Evolutionary conservation across 306 rosid genomes (phyloP), one percentile per base, ranked within the genome.

Genomic region (Cucurbita argyrosperma): DNA sequence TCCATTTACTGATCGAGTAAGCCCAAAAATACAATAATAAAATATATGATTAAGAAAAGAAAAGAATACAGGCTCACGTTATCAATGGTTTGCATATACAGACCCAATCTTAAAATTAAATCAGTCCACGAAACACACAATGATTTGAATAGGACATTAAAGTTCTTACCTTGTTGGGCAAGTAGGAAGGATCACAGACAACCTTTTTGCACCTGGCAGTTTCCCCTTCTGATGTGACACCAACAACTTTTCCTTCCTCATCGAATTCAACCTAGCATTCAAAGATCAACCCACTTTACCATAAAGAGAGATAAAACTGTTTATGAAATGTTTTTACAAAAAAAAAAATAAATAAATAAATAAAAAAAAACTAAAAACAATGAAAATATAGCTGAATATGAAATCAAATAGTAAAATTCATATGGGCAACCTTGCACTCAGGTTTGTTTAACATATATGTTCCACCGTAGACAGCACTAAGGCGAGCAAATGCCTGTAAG

Each of bases 161-260:
- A 8, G 18, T 19, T 49, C 10, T 77, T 87, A 89, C 98, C 97
- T 94, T 94, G 86, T 76, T 72, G 7, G 90, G 87, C 86, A 94
- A 86, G 86, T 94, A 94, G 43, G 98, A 94, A 53, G 98, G 98
- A 82, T 94, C 98, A 53, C 98, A 89, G 26, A 94, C 98, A 84
- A 94, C 88, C 83, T 89, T 94, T 74, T 86, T 94, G 88, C 98
- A 90, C 79, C 58, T 90, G 16, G 97, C 98, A 82, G 98, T 94
- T 83, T 94, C 98, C 63, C 97, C 98, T 85, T 89, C 97, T 81
- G 98, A 94, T n/a, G 98, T 84, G 74, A 94, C 98, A 79, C 98
- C 97, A 50, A 74, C 4, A 80, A 88, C 96, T 84, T 89, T 83
- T 46, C 98, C 98, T 80, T 84, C 91, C 57, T 80, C 97, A 50